Evolutionary conservation across 1,139 yeast species (phyloP).

Genomic region (Pneumocystis murina): DNA sequence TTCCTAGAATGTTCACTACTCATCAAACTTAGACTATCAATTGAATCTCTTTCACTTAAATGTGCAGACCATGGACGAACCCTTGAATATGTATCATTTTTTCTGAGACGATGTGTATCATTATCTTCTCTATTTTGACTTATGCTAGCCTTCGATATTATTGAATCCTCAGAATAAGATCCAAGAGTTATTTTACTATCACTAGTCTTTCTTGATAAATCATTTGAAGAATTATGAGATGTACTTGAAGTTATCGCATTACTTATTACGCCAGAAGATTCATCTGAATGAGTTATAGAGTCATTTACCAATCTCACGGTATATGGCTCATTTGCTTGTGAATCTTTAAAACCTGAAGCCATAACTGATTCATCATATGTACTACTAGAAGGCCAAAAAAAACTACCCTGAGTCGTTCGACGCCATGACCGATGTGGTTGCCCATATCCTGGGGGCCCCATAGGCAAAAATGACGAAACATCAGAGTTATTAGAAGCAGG

Average conservation of each 20-base stretch:
- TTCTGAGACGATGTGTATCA: background rate
- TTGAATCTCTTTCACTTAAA: background rate
- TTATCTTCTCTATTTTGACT: background rate
- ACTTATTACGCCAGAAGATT: background rate
- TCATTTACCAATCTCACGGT: slow-evolving; percentile 1
- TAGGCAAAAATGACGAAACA: background rate
- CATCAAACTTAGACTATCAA: background rate
- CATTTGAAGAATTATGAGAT: background rate
- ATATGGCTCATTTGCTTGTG: slow-evolving; percentile 8
- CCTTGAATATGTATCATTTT: background rate
- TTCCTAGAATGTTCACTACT: background rate
- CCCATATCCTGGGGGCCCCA: slow-evolving; percentile 3
- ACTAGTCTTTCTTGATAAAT: background rate
- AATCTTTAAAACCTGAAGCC: slow-evolving; percentile 5
- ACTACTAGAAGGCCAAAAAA: background rate
- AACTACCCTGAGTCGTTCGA: background rate
- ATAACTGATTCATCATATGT: background rate
- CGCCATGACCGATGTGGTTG: slow-evolving; percentile 1
- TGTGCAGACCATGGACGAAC: background rate
- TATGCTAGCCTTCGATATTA: background rate
- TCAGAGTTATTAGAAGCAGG: background rate
- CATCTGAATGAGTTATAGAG: background rate
- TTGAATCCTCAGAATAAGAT: background rate
- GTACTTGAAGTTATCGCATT: background rate
- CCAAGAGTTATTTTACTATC: background rate